Base-by-base conservation (phyloP, 768 basidiomycete species). In the Amanita fuliginea region DNA sequence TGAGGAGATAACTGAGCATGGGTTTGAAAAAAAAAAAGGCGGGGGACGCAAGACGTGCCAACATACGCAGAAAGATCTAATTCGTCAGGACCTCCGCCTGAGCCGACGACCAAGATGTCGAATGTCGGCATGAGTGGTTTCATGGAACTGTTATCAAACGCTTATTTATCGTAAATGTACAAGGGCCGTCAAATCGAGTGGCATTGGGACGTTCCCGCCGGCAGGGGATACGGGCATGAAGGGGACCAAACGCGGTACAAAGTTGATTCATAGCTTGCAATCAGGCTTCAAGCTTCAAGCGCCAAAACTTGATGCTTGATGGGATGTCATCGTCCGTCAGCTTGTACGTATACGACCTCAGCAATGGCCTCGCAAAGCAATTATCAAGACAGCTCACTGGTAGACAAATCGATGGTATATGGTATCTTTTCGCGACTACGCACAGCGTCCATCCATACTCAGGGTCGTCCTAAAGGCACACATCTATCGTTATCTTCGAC, bases 281-380 rank as follows among this genome's bases (percentile, higher is more conserved):
- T 30, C 30, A n/a, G n/a, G n/a, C n/a, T n/a, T n/a, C n/a, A n/a
- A n/a, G n/a, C n/a, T n/a, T n/a, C n/a, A n/a, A n/a, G n/a, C n/a
- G n/a, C n/a, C n/a, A n/a, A n/a, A n/a, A n/a, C n/a, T n/a, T n/a
- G n/a, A n/a, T n/a, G n/a, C n/a, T n/a, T n/a, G n/a, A n/a, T n/a
- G n/a, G n/a, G n/a, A 71, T 67, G 63, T 62, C 66, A 47, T 49
- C 61, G 6, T 59, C 60, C n/a, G 91, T 96, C 14, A 71, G 88
- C 56, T 75, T 96, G 21, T 92, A 93, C 60, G 80, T 95, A 1
- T 96, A 96, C 64, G 93, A 96, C 59, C 80, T 95, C 47, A 92
- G 83, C 64, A 81, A 83, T 59, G 93, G 93, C 36, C 72, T 95
- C 57, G 94, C 91, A 5, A 73, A 75, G 47, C 76, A 80, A 53